Evolutionary conservation across 164 flowering plant genomes (phyloP).

Genomic region (Amborella trichopoda): DNA sequence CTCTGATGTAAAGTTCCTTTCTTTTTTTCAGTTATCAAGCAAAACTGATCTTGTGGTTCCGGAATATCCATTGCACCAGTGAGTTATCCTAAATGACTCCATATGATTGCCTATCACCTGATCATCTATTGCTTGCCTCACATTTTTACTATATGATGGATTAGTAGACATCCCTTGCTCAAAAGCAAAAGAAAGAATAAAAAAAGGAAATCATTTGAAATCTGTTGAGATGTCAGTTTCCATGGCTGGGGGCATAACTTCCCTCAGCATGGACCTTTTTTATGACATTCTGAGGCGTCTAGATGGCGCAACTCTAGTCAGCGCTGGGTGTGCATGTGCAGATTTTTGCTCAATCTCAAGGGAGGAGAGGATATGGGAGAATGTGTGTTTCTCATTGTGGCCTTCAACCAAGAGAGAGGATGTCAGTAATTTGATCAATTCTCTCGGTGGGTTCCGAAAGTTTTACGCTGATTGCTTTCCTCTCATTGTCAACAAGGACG

Average conservation of each 20-base stretch:
- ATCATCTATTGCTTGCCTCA: too few relatives aligned
- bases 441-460: constrained; percentile 76
- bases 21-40: too few relatives aligned
- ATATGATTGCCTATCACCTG: too few relatives aligned
- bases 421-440: constrained; percentile 51
- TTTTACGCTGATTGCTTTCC: constrained; percentile 90
- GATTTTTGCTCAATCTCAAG: constrained; percentile 65
- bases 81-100: too few relatives aligned
- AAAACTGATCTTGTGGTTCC: too few relatives aligned
- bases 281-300: constrained; percentile 82
- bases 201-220: too few relatives aligned
- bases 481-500: constrained; percentile 75
- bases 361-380: constrained; percentile 86
- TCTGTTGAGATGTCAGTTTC: constrained; percentile 34
- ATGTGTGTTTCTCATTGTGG: constrained; percentile 77
- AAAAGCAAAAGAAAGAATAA: too few relatives aligned
- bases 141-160: too few relatives aligned
- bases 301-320: constrained; percentile 81
- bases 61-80: too few relatives aligned
- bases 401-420: constrained; percentile 84
- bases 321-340: constrained; percentile 85
- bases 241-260: constrained; percentile 31
- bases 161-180: too few relatives aligned
- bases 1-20: too few relatives aligned
- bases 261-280: constrained; percentile 64